Evolutionary conservation across 1,284 basidiomycete genomes (phyloP).

Genomic region (Pulveroboletus ridleyi): DNA sequence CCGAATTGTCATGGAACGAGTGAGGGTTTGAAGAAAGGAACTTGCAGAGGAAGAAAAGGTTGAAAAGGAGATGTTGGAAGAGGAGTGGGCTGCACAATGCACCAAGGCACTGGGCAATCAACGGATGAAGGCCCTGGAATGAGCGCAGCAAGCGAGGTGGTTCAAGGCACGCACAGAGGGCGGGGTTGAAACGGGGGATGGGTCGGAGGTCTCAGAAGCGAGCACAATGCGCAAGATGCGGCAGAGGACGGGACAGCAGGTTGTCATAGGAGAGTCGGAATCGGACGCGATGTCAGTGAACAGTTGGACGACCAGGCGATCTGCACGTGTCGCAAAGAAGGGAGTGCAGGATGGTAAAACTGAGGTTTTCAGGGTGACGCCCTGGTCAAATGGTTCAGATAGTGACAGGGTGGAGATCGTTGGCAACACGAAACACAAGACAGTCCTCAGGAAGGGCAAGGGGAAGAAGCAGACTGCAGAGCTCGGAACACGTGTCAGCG

Average conservation of each 20-base stretch:
- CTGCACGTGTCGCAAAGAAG: conserved; percentile 16
- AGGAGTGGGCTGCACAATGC: conserved; percentile 36
- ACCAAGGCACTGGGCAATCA: conserved; percentile 32
- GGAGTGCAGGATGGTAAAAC: not conserved
- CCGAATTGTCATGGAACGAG: conserved; percentile 70
- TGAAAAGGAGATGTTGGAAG: conserved; percentile 44
- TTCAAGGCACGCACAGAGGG: conserved; percentile 16
- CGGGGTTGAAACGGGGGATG: not conserved
- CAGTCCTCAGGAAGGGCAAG: not conserved
- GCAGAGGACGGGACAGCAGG: conserved; percentile 7
- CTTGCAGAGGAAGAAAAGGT: conserved; percentile 61
- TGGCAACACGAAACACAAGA: conserved; percentile 5
- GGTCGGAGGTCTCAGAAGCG: conserved; percentile 21
- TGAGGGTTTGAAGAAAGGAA: conserved; percentile 62
- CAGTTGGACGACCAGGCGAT: conserved; percentile 19
- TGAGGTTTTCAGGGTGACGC: conserved; percentile 1
- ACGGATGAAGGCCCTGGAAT: conserved; percentile 32
- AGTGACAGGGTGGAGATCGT: conserved; percentile 18
- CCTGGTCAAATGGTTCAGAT: conserved; percentile 6
- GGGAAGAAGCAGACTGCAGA: conserved; percentile 6
- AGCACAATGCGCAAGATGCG: conserved; percentile 9
- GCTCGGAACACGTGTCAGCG: not conserved
- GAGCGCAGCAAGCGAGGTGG: conserved; percentile 25
- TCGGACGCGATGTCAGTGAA: conserved; percentile 40
- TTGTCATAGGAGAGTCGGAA: conserved; percentile 20